Conservation (phyloP, 805 yeast species). For the Clavispora fructus region DNA sequence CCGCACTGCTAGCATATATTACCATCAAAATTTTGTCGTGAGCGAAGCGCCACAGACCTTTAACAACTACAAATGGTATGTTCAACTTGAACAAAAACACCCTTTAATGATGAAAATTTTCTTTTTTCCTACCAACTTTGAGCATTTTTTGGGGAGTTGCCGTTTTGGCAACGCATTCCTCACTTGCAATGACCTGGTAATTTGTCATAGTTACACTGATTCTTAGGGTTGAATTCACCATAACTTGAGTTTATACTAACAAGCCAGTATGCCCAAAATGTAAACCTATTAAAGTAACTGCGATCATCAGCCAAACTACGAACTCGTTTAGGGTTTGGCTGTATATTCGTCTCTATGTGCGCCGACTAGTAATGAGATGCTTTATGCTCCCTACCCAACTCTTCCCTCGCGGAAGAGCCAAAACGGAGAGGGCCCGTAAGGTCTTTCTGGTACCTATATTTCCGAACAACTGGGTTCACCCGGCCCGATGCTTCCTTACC, state of each 20-base stretch:
- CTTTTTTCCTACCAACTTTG: slow-evolving; percentile 30
- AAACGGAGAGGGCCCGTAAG: too few species aligned
- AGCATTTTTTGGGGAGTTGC: slow-evolving; percentile 34
- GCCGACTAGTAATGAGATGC: too few species aligned
- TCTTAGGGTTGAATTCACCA: background rate
- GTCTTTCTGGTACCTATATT: too few species aligned
- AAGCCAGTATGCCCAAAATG: background rate
- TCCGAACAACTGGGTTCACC: too few species aligned
- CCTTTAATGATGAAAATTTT: slow-evolving; percentile 30
- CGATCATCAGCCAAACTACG: background rate
- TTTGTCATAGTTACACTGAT: slow-evolving; percentile 90
- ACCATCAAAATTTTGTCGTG: background rate
- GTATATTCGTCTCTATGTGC: too few species aligned
- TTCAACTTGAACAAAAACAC: background rate
- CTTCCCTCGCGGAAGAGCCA: too few species aligned
- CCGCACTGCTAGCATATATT: slow-evolving; percentile 6
- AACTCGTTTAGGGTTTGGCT: too few species aligned
- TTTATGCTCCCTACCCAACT: too few species aligned
- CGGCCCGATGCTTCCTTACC: too few species aligned
- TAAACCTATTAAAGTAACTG: background rate
- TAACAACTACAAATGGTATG: slow-evolving; percentile 3
- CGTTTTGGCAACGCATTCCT: slow-evolving; percentile 50
- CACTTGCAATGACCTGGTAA: slow-evolving; percentile 58
- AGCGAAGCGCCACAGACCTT: background rate
- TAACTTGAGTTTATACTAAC: background rate